phyloP scores from a whole-genome alignment of 1,284 basidiomycete genomes.

The Porogramme epimiltina region DNA sequence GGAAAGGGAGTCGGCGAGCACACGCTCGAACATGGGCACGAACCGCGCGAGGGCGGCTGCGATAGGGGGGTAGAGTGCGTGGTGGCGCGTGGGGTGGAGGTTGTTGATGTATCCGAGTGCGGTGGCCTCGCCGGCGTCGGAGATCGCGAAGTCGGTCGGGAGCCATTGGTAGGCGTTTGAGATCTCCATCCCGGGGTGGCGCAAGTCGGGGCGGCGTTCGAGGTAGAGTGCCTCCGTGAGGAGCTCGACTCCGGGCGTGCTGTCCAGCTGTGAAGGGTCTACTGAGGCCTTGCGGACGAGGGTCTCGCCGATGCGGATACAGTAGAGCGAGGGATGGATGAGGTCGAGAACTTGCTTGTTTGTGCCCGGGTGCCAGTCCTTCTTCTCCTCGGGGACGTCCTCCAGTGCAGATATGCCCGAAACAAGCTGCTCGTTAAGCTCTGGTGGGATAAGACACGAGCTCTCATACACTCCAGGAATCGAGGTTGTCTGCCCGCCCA shows the following conservation, averaged over 20 bases:
- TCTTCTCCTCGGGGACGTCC: constrained; percentile 3
- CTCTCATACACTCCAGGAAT: not conserved
- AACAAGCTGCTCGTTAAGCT: not conserved
- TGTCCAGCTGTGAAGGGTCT: not conserved
- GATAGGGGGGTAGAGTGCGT: constrained; percentile 1
- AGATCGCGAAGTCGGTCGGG: constrained; percentile 9
- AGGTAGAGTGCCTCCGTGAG: too few species aligned
- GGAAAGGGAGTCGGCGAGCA: not conserved
- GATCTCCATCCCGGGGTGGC: not conserved
- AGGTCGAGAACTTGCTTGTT: constrained; percentile 7
- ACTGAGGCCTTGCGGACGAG: not conserved
- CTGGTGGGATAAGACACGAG: not conserved
- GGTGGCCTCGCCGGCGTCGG: constrained; percentile 1
- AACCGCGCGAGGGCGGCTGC: constrained; percentile 4
- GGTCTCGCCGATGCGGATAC: constrained; percentile 3
- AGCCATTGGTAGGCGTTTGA: constrained; percentile 8
- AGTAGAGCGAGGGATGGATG: constrained; percentile 8
- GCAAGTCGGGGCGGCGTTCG: too few species aligned
- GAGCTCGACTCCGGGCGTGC: too few species aligned
- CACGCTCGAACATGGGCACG: constrained; percentile 9
- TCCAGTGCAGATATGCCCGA: not conserved
- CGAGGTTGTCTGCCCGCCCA: not conserved
- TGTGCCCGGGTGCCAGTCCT: constrained; percentile 8
- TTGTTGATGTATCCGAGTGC: constrained; percentile 10
- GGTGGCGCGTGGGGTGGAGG: constrained; percentile 2